Evolutionary conservation across 2,329 filamentous ascomycete genomes (phyloP).

Genomic region (Tolypocladium cylindrosporum): DNA sequence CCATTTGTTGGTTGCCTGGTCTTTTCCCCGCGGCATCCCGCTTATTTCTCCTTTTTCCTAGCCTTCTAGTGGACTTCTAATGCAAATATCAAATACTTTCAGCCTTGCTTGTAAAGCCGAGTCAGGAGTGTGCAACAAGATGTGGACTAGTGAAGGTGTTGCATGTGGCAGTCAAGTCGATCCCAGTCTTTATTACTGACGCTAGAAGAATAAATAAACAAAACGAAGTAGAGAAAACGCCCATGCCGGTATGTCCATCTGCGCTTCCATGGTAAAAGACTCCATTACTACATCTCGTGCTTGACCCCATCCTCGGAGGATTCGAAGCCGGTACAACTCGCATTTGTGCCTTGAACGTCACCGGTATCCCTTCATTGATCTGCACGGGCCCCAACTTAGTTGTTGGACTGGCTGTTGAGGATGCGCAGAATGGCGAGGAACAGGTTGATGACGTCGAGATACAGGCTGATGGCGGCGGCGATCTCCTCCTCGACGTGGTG

Average conservation of each 20-base stretch:
- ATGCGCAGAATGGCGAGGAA: conserved; percentile 95
- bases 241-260: not conserved
- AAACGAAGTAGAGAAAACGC: not conserved
- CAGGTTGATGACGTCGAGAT: conserved; percentile 92
- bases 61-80: conserved; percentile 53
- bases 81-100: conserved; percentile 49
- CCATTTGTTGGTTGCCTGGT: conserved; percentile 17
- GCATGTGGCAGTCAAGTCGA: not conserved
- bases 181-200: not conserved
- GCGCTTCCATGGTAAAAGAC: not conserved
- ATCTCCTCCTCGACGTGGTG: conserved; percentile 99
- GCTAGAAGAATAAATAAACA: not conserved
- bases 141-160: not conserved
- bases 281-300: not conserved
- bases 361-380: too few relatives aligned
- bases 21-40: conserved; percentile 8
- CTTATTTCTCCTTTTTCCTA: conserved; percentile 29
- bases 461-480: conserved; percentile 86
- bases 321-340: not conserved
- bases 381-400: conserved; percentile 39
- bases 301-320: not conserved
- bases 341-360: too few relatives aligned
- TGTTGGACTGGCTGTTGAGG: conserved; percentile 90
- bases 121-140: not conserved
- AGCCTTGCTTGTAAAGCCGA: conserved; percentile 10